Evolutionary conservation across 2,329 filamentous ascomycete genomes (phyloP).

Genomic region (Aspergillus vadensis): DNA sequence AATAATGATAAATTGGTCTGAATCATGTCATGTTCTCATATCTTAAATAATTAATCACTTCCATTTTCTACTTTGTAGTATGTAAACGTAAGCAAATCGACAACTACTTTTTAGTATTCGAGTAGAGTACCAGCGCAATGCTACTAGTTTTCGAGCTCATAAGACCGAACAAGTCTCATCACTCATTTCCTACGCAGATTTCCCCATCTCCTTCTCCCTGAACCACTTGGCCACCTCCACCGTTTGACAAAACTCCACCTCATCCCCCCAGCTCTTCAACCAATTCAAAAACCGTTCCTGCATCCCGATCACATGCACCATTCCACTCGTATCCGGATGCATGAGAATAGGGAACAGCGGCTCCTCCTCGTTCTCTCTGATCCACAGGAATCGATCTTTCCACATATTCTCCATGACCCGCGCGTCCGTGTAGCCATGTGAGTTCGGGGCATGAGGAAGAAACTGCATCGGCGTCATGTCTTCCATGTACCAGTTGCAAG

Average conservation of each 20-base stretch:
- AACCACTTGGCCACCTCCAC: slow-evolving; percentile 35
- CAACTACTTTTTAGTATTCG: too few species aligned
- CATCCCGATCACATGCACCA: slow-evolving; percentile 64
- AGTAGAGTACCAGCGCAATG: too few species aligned
- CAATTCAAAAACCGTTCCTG: slow-evolving; percentile 55
- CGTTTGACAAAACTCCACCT: slow-evolving; percentile 35
- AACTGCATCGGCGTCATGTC: slow-evolving; percentile 51
- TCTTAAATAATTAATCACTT: too few species aligned
- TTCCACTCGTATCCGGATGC: slow-evolving; percentile 62
- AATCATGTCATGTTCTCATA: too few species aligned
- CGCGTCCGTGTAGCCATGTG: slow-evolving; percentile 60
- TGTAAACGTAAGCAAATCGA: too few species aligned
- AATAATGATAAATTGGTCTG: too few species aligned
- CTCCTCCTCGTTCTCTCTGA: slow-evolving; percentile 49
- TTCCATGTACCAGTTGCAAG: slow-evolving; percentile 51
- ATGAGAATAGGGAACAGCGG: slow-evolving; percentile 55
- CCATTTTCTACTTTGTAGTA: too few species aligned
- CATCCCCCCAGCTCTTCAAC: slow-evolving; percentile 46
- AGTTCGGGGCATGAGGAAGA: slow-evolving; percentile 51
- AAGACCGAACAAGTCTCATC: too few species aligned
- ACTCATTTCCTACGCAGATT: background rate
- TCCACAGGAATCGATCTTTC: slow-evolving; percentile 61
- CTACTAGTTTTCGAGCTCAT: too few species aligned
- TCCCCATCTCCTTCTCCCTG: slow-evolving; percentile 23
- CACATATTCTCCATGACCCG: slow-evolving; percentile 62